Percentiles rank a stretch among this genome's conserved stretches.
phyloP scores from a whole-genome alignment of 257 asterid species.

The Gynochthodes officinalis region DNA sequence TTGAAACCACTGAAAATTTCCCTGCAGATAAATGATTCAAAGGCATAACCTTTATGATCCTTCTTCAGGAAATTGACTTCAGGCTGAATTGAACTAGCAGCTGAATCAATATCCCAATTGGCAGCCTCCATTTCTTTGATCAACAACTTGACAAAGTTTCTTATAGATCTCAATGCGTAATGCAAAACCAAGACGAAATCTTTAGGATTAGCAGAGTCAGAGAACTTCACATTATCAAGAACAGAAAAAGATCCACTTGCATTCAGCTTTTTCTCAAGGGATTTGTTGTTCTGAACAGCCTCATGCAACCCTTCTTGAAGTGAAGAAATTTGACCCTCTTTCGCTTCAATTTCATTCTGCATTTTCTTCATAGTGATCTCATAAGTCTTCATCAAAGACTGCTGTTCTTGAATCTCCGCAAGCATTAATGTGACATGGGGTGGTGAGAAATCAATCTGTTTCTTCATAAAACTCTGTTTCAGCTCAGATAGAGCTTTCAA shows the following conservation, averaged over 20 bases:
- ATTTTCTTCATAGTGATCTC: conserved; percentile 95
- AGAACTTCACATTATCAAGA: conserved; percentile 57
- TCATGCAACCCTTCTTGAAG: conserved; percentile 34
- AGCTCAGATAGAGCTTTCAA: conserved; percentile 75
- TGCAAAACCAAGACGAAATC: conserved; percentile 70
- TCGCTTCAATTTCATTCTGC: conserved; percentile 65
- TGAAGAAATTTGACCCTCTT: conserved; percentile 30
- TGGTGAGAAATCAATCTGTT: conserved; percentile 74
- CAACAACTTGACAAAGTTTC: conserved; percentile 62
- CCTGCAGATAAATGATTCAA: conserved; percentile 81
- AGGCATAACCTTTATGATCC: conserved; percentile 63
- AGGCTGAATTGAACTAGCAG: conserved; percentile 56
- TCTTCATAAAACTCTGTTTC: conserved; percentile 58
- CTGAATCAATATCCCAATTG: conserved; percentile 82
- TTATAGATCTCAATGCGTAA: conserved; percentile 59
- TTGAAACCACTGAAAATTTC: conserved; percentile 65
- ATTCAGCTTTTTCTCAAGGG: conserved; percentile 59
- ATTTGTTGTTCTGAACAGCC: conserved; percentile 33
- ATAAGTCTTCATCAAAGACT: conserved; percentile 84
- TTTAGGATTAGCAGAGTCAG: conserved; percentile 38
- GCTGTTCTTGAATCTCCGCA: conserved; percentile 95
- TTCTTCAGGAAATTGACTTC: conserved; percentile 40
- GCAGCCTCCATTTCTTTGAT: conserved; percentile 78
- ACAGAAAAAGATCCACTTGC: conserved; percentile 79
- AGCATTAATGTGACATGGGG: conserved; percentile 89